These are phyloP conservation scores for Trichoderma endophyticum DNA, from an alignment of 2,329 filamentous ascomycete genomes.

Conservation along the genomic window DNA sequence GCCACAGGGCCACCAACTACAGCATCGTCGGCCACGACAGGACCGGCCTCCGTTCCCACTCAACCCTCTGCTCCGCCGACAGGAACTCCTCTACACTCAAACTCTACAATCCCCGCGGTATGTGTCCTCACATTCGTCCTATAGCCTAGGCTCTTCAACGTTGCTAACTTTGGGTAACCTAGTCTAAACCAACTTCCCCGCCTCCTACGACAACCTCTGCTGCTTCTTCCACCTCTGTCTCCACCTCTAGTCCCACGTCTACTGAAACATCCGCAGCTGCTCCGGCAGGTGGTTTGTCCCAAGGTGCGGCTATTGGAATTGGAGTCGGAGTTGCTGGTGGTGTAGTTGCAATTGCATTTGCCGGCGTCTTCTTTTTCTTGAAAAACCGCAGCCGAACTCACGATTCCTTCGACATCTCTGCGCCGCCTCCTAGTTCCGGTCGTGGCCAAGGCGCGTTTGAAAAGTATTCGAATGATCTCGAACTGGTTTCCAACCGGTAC, in stretches of 20 bases:
- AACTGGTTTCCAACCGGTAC: constrained; percentile 52
- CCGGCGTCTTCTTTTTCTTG: constrained; percentile 41
- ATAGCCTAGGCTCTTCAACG: neutral
- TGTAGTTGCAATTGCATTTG: constrained; percentile 38
- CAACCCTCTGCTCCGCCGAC: constrained; percentile 13
- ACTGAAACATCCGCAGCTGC: constrained; percentile 18
- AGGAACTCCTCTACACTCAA: constrained; percentile 10
- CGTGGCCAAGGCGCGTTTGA: constrained; percentile 35
- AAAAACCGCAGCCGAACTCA: constrained; percentile 27
- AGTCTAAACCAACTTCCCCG: neutral
- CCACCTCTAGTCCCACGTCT: constrained; percentile 5
- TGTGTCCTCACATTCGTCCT: neutral
- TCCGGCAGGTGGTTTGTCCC: constrained; percentile 31
- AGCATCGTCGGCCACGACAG: neutral
- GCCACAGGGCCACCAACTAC: neutral
- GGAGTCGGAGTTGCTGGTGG: constrained; percentile 45
- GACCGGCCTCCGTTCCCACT: neutral
- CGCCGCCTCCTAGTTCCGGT: constrained; percentile 45
- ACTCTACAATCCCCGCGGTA: constrained; percentile 6
- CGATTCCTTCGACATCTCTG: constrained; percentile 45
- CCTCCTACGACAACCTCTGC: neutral
- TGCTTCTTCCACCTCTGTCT: neutral
- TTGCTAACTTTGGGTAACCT: neutral
- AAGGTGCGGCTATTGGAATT: constrained; percentile 48
- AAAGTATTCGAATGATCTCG: constrained; percentile 43